Percentiles rank a stretch among this genome's conserved stretches.
phyloP scores from a whole-genome alignment of 2,329 filamentous ascomycete species.

The Cordyceps tenuipes region DNA sequence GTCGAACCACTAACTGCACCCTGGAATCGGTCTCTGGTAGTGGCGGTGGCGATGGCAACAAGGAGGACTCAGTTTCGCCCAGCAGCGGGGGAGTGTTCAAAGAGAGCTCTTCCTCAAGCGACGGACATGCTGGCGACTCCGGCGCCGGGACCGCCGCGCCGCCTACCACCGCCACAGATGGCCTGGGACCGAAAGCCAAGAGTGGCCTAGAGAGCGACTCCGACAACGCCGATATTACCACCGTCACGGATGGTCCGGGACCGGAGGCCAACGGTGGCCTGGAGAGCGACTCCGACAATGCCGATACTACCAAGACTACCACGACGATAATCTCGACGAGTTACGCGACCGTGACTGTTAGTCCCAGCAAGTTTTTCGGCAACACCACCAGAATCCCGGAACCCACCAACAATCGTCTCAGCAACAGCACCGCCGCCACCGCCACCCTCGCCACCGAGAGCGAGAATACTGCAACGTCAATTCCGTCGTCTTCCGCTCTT shows the following conservation, averaged over 20 bases:
- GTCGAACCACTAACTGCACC: conserved; percentile 21
- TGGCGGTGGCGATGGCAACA: no score
- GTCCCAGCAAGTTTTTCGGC: not conserved
- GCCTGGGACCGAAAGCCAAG: not conserved
- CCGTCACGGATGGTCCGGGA: no score
- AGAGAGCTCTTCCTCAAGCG: not conserved
- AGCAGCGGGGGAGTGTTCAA: conserved; percentile 5
- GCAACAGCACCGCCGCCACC: not conserved
- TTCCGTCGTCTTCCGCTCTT: no score
- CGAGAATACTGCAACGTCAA: not conserved
- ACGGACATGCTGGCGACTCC: not conserved
- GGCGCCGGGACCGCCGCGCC: not conserved
- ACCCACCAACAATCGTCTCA: not conserved
- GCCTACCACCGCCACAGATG: not conserved
- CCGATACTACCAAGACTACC: not conserved
- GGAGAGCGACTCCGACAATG: not conserved
- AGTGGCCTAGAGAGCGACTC: not conserved
- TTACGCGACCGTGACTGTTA: not conserved
- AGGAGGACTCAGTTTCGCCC: not conserved
- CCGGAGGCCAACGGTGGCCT: not conserved
- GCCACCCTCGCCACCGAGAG: not conserved
- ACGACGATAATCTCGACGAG: conserved; percentile 8
- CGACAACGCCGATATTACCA: not conserved
- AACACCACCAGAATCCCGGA: not conserved
- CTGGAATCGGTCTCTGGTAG: conserved; percentile 14